These are phyloP conservation scores for Sherardia arvensis DNA, from an alignment of 257 asterid species.

Conservation along the genomic window DNA sequence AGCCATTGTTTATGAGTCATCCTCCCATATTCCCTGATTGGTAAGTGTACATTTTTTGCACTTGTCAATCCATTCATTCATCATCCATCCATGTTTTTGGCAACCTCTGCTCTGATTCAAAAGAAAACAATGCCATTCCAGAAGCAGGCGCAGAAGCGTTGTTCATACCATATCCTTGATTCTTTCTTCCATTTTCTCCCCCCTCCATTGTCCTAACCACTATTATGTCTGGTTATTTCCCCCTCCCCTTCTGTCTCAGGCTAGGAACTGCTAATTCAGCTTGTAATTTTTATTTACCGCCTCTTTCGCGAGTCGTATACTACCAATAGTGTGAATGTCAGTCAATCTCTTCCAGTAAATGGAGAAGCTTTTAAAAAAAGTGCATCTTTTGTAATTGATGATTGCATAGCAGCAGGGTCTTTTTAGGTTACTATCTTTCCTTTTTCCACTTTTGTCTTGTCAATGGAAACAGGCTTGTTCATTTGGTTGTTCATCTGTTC, in stretches of 20 bases:
- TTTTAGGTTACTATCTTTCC: constrained; percentile 10
- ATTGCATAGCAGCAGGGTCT: constrained; percentile 35
- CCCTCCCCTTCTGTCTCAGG: constrained; percentile 17
- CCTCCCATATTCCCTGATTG: constrained; percentile 28
- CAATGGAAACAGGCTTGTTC: constrained; percentile 35
- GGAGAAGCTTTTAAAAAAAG: constrained; percentile 21
- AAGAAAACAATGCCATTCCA: constrained; percentile 21
- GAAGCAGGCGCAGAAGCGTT: constrained; percentile 83
- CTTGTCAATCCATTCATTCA: constrained; percentile 37
- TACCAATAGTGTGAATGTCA: constrained; percentile 51
- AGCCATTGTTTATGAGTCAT: constrained; percentile 30
- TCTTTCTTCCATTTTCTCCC: not conserved
- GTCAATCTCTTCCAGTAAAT: constrained; percentile 30
- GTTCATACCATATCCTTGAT: constrained; percentile 37
- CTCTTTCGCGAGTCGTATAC: constrained; percentile 33
- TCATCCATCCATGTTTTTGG: constrained; percentile 14
- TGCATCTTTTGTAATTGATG: constrained; percentile 38
- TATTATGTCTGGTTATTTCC: constrained; percentile 10
- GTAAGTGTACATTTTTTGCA: constrained; percentile 79
- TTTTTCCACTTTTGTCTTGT: constrained; percentile 23
- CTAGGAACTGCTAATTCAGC: constrained; percentile 33
- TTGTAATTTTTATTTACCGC: constrained; percentile 16
- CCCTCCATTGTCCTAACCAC: constrained; percentile 21
- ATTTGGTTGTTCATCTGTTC: constrained; percentile 21
- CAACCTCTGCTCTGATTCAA: constrained; percentile 72